Base-by-base conservation (phyloP, 2,329 filamentous ascomycete genomes). In the Coniosporium tulheliwenetii region DNA sequence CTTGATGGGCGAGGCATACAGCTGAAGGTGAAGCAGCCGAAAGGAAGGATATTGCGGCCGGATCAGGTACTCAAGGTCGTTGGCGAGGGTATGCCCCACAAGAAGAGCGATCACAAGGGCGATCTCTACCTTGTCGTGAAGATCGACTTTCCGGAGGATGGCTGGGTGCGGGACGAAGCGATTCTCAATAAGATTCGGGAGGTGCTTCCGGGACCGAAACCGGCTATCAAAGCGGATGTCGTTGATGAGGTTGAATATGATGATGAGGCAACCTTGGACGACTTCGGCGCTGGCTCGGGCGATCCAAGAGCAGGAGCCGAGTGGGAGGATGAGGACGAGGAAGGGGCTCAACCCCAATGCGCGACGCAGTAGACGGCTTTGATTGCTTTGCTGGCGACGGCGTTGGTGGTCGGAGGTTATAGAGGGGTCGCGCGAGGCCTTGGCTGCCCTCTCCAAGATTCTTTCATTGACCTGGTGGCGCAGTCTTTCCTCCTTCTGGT, bases 41-140 rank as follows among this genome's bases (percentile, higher is more conserved):
- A 60, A 32, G 89, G 89, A 50, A 81, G 87, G 58, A 71, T 96
- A 39, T 64, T 98, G 31, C 76, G 78, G 19, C 87, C 91, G 0
- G 81, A 79, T 19, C 84, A 98, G 56, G 75, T 89, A 7, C 70
- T 98, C 51, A 94, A 86, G 66, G 68, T 98, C 1, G 62, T 71
- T 2, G 86, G 85, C 19, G 91, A 98, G 65, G 91, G 91, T 44
- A 98, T 98, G 91, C 91, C 91, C 2, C 62, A 79, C 50, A 95
- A 95, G 71, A 78, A 79, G 43, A 84, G 80, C 47, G 91, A 98
- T 33, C 55, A 66, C 4, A 85, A 77, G 56, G 91, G 91, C 36
- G 86, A 96, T 54, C 66, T 98, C 13, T 98, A 89, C 61, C 69
- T 98, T 35, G 66, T 82, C 32, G 79, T 95, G 47, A 79, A 91